Conservation (phyloP, 2,329 filamentous ascomycete genomes). For the Aspergillus cejpii region DNA sequence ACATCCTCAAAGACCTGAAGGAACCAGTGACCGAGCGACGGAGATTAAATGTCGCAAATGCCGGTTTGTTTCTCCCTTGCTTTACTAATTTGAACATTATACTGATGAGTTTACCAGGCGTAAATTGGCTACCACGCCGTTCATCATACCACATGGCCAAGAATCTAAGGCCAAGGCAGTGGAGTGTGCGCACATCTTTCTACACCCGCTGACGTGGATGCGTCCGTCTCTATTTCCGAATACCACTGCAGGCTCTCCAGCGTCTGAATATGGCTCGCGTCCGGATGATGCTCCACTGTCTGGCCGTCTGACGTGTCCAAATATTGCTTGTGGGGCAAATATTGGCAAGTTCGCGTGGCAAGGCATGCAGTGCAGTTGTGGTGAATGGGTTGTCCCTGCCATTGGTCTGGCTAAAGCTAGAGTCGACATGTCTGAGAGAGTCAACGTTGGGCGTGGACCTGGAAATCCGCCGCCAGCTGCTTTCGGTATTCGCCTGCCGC, state of each 20-base stretch:
- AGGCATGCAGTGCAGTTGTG: constrained; percentile 86
- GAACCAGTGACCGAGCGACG: constrained; percentile 22
- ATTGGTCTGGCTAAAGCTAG: constrained; percentile 77
- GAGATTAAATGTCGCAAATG: constrained; percentile 89
- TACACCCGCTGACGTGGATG: constrained; percentile 96
- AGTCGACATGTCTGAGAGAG: constrained; percentile 63
- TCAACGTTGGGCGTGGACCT: constrained; percentile 17
- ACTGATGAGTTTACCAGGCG: constrained; percentile 38
- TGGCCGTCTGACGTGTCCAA: constrained; percentile 78
- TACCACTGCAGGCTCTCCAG: constrained; percentile 8
- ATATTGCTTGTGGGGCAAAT: constrained; percentile 66
- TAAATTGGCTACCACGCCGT: constrained; percentile 57
- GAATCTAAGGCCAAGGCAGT: constrained; percentile 20
- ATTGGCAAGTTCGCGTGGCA: constrained; percentile 96
- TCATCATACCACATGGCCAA: constrained; percentile 58
- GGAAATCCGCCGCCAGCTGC: constrained; percentile 20
- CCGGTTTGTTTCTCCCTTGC: constrained; percentile 50
- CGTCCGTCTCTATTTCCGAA: constrained; percentile 58
- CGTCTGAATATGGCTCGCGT: constrained; percentile 17
- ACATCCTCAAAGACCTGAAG: constrained; percentile 29
- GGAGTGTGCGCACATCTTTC: constrained; percentile 75
- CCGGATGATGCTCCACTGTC: constrained; percentile 68
- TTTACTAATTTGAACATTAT: constrained; percentile 2
- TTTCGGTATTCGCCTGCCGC: constrained; percentile 37
- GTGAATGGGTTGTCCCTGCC: constrained; percentile 81